phyloP scores from a whole-genome alignment of 257 asterid species.

The Lithospermum erythrorhizon region DNA sequence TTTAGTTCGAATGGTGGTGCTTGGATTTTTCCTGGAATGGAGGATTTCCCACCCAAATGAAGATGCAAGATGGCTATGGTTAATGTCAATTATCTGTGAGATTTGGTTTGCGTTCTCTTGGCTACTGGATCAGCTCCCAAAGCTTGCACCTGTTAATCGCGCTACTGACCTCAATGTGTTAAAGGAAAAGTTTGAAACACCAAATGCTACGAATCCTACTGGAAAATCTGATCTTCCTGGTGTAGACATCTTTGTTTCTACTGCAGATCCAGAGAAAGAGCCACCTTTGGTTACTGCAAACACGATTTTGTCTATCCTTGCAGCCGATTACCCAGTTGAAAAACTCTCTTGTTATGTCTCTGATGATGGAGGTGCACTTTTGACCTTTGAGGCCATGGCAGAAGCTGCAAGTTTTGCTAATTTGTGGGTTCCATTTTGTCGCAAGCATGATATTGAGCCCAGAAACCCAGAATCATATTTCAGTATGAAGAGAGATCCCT shows the following conservation, averaged over 20 bases:
- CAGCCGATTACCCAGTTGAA: slow-evolving; percentile 18
- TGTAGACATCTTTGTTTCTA: slow-evolving; percentile 11
- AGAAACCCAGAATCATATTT: slow-evolving; percentile 16
- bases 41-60: slow-evolving; percentile 13
- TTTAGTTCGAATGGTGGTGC: slow-evolving; percentile 7
- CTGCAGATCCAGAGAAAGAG: slow-evolving; percentile 18
- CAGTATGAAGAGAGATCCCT: slow-evolving; percentile 10
- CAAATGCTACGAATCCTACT: slow-evolving; percentile 9
- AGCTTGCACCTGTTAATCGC: slow-evolving; percentile 13
- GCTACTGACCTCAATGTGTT: slow-evolving; percentile 11
- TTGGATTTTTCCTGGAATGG: slow-evolving; percentile 11
- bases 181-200: slow-evolving; percentile 12
- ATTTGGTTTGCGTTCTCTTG: slow-evolving; percentile 17
- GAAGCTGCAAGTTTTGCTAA: slow-evolving; percentile 17
- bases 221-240: slow-evolving; percentile 17
- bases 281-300: slow-evolving; percentile 18
- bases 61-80: slow-evolving; percentile 16
- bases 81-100: slow-evolving; percentile 14
- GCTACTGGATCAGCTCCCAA: slow-evolving; percentile 17
- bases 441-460: slow-evolving; percentile 17
- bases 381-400: slow-evolving; percentile 18
- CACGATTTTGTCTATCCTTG: slow-evolving; percentile 16
- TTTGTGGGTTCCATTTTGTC: slow-evolving; percentile 16
- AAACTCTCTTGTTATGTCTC: slow-evolving; percentile 18
- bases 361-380: slow-evolving; percentile 20